These are phyloP conservation scores for Sporisorium scitamineum DNA, from an alignment of 1,284 basidiomycete genomes.

Conservation along the genomic window DNA sequence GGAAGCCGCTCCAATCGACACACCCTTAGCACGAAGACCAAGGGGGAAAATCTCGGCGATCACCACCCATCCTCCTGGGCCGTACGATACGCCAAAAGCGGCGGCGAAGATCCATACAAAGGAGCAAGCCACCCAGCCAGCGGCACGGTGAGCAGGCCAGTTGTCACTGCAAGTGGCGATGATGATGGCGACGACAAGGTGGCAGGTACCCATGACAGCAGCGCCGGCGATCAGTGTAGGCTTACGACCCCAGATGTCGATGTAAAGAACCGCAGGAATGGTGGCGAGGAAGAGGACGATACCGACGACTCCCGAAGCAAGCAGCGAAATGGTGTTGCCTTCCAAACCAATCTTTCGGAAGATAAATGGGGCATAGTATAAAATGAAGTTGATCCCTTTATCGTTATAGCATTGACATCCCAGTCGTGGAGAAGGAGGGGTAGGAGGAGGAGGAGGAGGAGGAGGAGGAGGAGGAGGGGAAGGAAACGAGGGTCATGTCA, in stretches of 20 bases:
- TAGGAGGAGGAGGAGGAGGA: too few species aligned
- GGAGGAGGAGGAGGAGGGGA: too few species aligned
- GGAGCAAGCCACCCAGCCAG: constrained; percentile 74
- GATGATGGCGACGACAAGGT: constrained; percentile 77
- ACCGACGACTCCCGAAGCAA: constrained; percentile 82
- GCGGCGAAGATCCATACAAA: constrained; percentile 82
- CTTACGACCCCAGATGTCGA: constrained; percentile 77
- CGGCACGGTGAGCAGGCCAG: constrained; percentile 74
- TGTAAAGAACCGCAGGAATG: constrained; percentile 78
- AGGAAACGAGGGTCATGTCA: too few species aligned
- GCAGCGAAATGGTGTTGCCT: constrained; percentile 74
- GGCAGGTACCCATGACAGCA: constrained; percentile 78
- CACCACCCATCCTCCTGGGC: constrained; percentile 86
- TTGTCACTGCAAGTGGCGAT: constrained; percentile 73
- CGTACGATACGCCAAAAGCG: constrained; percentile 79
- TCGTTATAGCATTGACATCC: too few species aligned
- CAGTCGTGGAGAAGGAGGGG: too few species aligned
- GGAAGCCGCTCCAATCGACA: constrained; percentile 83
- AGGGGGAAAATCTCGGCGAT: constrained; percentile 86
- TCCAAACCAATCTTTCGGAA: constrained; percentile 77
- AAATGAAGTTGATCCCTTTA: constrained; percentile 20
- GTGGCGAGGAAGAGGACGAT: constrained; percentile 82
- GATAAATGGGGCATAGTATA: constrained; percentile 81
- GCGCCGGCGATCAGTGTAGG: constrained; percentile 73
- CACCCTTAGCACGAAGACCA: constrained; percentile 85